Evolutionary conservation across 1,284 basidiomycete species (phyloP).

Genomic region (Apiotrichum porosum): DNA sequence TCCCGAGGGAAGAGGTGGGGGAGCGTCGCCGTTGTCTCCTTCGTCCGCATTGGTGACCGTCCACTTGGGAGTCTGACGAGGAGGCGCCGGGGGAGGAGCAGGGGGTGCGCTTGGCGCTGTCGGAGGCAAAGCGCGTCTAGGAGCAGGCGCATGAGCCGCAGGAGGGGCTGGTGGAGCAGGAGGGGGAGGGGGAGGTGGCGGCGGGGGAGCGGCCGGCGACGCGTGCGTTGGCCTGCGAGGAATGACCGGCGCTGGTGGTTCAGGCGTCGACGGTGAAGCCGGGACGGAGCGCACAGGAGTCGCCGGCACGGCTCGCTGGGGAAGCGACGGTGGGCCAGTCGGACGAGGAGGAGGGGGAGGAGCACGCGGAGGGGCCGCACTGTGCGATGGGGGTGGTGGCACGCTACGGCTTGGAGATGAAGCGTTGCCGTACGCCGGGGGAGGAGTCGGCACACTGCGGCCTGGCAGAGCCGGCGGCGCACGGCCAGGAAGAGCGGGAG

Average conservation of each 20-base stretch:
- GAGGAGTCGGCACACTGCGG: conserved; percentile 47
- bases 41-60: neutral
- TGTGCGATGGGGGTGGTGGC: conserved; percentile 2
- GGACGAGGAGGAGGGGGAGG: conserved; percentile 39
- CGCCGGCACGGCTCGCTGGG: conserved; percentile 26
- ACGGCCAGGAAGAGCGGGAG: conserved; percentile 51
- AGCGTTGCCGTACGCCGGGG: too few relatives aligned
- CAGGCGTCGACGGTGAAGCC: neutral
- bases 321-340: conserved; percentile 42
- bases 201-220: conserved; percentile 53
- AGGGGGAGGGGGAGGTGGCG: conserved; percentile 22
- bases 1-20: conserved; percentile 31
- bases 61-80: neutral
- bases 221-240: conserved; percentile 22
- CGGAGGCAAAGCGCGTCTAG: conserved; percentile 12
- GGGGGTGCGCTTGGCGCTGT: conserved; percentile 18
- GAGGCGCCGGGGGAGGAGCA: conserved; percentile 17
- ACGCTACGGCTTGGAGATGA: conserved; percentile 5
- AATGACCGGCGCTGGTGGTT: conserved; percentile 23
- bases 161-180: conserved; percentile 22
- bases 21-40: conserved; percentile 20
- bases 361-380: conserved; percentile 28
- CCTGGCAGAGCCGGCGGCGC: conserved; percentile 64
- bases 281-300: neutral
- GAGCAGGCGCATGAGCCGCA: too few relatives aligned